Base-by-base conservation (phyloP, 2,329 filamentous ascomycete species). In the Penicillium concentricum region DNA sequence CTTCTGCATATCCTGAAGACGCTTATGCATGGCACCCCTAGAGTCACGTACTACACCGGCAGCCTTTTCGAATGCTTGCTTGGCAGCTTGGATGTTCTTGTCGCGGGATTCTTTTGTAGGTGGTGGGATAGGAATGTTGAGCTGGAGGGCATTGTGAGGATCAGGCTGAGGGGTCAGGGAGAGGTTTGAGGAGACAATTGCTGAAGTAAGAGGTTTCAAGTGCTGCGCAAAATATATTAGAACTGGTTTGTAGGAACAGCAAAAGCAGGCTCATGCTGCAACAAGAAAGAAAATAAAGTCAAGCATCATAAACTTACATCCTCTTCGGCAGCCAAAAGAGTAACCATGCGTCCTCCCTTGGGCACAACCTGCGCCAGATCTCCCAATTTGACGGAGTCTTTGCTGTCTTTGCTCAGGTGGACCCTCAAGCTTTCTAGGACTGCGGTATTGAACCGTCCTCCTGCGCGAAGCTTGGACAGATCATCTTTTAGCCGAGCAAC, bases 301-400 rank as follows among this genome's bases (percentile, higher is more conserved):
- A 37, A 45, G 12, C 54, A 26, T 35, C 16, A 26, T 18, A 10
- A 61, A 76, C 80, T 65, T 69, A 88, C 86, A 57, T 84, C 82
- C 65, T 84, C 81, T 66, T 90, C 87, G 15, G 85, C 83, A 38
- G 84, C 84, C 22, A 88, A 70, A n/a, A 90, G 76, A 57, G 84
- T 82, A 30, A 89, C 71, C 63, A 79, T 79, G 54, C 86, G 74
- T 12, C 86, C 80, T 26, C 81, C 86, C 65, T 87, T 86, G 0
- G 85, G 84, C 38, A 89, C 77, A 16, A 90, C 84, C 67, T 88
- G 87, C 3, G 86, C 87, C 55, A 90, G 67, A 67, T 89, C 86
- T 10, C 81, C 79, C 49, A 90, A 65, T 60, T 76, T 79, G 47
- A 83, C 78, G 2, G 73, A 82, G 57, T 82, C 76, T 57, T 81